These are phyloP conservation scores for Ormosia emarginata DNA, from an alignment of 306 rosid species.

Conservation along the genomic window DNA sequence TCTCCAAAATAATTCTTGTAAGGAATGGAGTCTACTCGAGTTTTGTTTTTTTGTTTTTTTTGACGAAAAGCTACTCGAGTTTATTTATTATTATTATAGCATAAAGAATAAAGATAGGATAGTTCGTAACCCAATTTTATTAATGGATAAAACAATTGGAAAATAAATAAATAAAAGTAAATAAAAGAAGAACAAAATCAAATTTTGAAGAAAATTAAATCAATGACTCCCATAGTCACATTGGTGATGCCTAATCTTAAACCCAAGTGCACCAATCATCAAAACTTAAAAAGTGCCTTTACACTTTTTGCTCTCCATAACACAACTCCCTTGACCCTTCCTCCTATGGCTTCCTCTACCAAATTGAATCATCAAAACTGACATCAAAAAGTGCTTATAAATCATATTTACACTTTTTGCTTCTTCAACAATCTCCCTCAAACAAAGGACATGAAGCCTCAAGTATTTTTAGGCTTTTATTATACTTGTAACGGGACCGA, in stretches of 20 bases:
- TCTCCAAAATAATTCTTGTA: no score
- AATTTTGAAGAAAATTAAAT: background rate
- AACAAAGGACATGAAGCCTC: no score
- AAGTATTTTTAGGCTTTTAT: no score
- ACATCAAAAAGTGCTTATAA: no score
- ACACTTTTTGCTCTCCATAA: background rate
- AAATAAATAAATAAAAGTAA: background rate
- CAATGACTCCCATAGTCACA: background rate
- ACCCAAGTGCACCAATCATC: background rate
- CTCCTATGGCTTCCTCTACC: constrained; percentile 29
- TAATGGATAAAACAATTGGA: background rate
- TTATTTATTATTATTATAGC: no score
- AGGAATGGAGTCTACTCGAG: no score
- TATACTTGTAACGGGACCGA: no score
- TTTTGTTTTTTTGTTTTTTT: no score
- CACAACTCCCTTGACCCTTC: constrained; percentile 2
- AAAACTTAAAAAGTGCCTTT: background rate
- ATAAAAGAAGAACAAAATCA: background rate
- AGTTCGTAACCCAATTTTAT: background rate
- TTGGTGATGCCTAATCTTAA: background rate
- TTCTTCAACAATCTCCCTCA: no score
- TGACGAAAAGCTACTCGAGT: no score
- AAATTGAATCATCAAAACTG: no score
- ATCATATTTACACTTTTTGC: no score
- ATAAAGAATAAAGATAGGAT: background rate